Evolutionary conservation across 352 stramenopile genomes (phyloP).

Genomic region (Globisporangium polare): DNA sequence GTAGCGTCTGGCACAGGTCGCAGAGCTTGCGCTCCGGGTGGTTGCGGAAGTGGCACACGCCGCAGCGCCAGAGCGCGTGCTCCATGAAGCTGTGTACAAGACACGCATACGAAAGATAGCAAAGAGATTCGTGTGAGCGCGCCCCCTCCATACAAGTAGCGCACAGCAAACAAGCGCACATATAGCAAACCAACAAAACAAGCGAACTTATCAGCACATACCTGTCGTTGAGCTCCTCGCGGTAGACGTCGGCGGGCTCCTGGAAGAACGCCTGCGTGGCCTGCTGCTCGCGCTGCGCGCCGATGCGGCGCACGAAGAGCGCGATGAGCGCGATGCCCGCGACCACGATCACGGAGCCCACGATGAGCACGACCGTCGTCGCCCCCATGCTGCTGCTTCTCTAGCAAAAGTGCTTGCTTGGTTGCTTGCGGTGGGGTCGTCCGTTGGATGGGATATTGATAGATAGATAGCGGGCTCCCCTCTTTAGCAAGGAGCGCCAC

Average conservation of each 20-base stretch:
- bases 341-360: conserved; percentile 43
- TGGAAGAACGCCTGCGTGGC: conserved; percentile 47
- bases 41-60: conserved; percentile 89
- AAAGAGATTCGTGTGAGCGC: no score
- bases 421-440: background rate
- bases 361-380: conserved; percentile 26
- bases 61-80: conserved; percentile 80
- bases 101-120: no score
- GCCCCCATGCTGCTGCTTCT: conserved; percentile 15
- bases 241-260: conserved; percentile 61
- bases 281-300: conserved; percentile 33
- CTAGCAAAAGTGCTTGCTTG: background rate
- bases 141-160: background rate
- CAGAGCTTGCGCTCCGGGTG: conserved; percentile 76
- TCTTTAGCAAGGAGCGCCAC: no score
- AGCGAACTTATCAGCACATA: conserved; percentile 4
- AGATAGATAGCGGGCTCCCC: background rate
- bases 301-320: conserved; percentile 37
- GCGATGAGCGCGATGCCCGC: conserved; percentile 37
- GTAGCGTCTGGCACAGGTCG: conserved; percentile 78
- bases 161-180: background rate
- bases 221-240: conserved; percentile 80
- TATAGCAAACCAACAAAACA: no score
- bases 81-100: conserved; percentile 51
- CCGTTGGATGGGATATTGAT: background rate